Evolutionary conservation across 1,139 yeast species (phyloP).

Genomic region (Sugiyamaella castrensis): DNA sequence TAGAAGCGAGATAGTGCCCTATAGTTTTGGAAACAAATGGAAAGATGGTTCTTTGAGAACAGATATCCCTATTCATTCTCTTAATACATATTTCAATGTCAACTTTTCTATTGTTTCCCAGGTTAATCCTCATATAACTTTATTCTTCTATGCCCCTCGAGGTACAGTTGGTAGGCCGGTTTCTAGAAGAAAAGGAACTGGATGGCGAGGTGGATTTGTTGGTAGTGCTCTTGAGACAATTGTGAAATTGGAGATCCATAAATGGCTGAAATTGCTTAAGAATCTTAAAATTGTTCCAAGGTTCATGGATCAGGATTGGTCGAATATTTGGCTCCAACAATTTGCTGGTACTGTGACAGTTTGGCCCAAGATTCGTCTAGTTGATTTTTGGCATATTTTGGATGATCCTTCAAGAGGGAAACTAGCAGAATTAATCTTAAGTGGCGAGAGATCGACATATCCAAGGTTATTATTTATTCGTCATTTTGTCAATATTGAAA

Average conservation of each 20-base stretch:
- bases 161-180: slow-evolving; percentile 84
- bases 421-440: slow-evolving; percentile 53
- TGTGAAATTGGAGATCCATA: slow-evolving; percentile 66
- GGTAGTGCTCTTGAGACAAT: slow-evolving; percentile 71
- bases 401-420: slow-evolving; percentile 64
- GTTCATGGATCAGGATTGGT: slow-evolving; percentile 75
- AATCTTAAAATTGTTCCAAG: slow-evolving; percentile 67
- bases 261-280: slow-evolving; percentile 69
- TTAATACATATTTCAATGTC: slow-evolving; percentile 74
- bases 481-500: slow-evolving; percentile 60
- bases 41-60: slow-evolving; percentile 71
- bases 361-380: slow-evolving; percentile 63
- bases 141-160: slow-evolving; percentile 74
- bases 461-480: slow-evolving; percentile 65
- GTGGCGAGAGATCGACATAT: slow-evolving; percentile 65
- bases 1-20: slow-evolving; percentile 48
- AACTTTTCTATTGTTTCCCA: slow-evolving; percentile 76
- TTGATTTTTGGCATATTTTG: slow-evolving; percentile 62
- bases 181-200: slow-evolving; percentile 53
- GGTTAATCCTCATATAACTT: slow-evolving; percentile 76
- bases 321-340: slow-evolving; percentile 68
- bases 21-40: slow-evolving; percentile 73
- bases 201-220: slow-evolving; percentile 73
- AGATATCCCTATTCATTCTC: slow-evolving; percentile 65
- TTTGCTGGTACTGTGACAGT: slow-evolving; percentile 75